phyloP scores from a whole-genome alignment of 2,329 filamentous ascomycete genomes.

The Helicocarpus griseus region DNA sequence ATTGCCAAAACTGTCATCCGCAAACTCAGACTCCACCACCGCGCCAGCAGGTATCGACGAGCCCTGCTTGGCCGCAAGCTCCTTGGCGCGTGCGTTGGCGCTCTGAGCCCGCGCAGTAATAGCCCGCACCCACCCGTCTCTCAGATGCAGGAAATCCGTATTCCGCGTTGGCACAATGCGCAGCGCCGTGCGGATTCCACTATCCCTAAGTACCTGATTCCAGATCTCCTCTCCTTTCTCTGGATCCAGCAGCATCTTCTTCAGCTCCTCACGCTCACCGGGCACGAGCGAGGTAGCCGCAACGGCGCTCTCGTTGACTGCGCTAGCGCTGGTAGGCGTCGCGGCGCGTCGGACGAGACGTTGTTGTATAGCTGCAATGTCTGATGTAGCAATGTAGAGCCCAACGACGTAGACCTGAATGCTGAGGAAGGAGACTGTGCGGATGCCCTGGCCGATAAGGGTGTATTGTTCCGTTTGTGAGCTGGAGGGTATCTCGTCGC shows the following conservation, averaged over 20 bases:
- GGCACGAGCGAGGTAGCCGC: conserved; percentile 74
- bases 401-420: conserved; percentile 95
- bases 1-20: conserved; percentile 65
- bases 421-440: conserved; percentile 78
- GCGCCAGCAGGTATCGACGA: conserved; percentile 32
- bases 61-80: conserved; percentile 34
- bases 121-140: conserved; percentile 82
- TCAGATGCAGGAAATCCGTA: conserved; percentile 86
- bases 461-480: conserved; percentile 62
- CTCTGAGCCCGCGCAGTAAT: conserved; percentile 63
- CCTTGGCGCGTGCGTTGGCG: conserved; percentile 39
- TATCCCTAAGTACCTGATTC: conserved; percentile 57
- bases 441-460: conserved; percentile 74
- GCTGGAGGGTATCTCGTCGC: conserved; percentile 30
- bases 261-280: conserved; percentile 67
- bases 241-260: conserved; percentile 59
- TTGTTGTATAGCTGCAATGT: conserved; percentile 71
- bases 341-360: conserved; percentile 62
- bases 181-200: conserved; percentile 64
- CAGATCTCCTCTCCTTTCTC: conserved; percentile 62
- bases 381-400: conserved; percentile 76
- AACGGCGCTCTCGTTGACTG: conserved; percentile 43
- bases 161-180: conserved; percentile 83
- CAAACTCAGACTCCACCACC: conserved; percentile 36
- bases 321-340: conserved; percentile 21